A percentile compares a stretch with the other conserved stretches of the same genome.
phyloP scores from a whole-genome alignment of 805 yeast genomes.

The Limtongia smithiae region DNA sequence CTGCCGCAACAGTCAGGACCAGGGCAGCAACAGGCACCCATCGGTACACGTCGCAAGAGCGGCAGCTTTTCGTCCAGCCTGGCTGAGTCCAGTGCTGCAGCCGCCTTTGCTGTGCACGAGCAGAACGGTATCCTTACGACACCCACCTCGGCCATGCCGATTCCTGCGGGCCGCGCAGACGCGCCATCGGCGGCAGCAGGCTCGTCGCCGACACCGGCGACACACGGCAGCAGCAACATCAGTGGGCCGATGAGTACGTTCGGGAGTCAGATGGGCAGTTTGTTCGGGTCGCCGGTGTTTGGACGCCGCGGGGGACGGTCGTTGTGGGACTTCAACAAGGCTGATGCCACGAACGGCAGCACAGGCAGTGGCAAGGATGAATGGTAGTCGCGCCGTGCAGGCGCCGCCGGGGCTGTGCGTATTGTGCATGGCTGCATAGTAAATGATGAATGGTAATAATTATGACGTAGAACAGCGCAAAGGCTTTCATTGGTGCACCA shows the following conservation, averaged over 20 bases:
- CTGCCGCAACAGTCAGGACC: neutral
- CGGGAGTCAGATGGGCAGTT: constrained; percentile 16
- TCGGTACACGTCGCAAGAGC: constrained; percentile 21
- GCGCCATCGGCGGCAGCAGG: neutral
- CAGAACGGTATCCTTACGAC: no score
- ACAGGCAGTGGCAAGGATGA: no score
- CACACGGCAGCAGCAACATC: neutral
- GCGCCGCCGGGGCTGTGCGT: no score
- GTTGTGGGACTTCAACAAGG: constrained; percentile 18
- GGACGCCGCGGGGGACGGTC: constrained; percentile 15
- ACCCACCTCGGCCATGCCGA: no score
- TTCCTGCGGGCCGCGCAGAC: neutral
- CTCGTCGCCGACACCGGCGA: no score
- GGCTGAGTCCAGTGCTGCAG: no score
- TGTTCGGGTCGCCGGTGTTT: constrained; percentile 18
- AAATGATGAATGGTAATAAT: no score
- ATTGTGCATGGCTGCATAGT: no score
- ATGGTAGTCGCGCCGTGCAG: no score
- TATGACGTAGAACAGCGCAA: no score
- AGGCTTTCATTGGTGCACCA: no score
- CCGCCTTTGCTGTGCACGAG: no score
- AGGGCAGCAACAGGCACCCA: constrained; percentile 11
- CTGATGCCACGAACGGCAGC: neutral
- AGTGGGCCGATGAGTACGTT: neutral
- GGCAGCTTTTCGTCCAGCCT: constrained; percentile 6